Percentiles rank a stretch among this genome's conserved stretches.
Evolutionary conservation across 192 early-diverging fungal species (phyloP).

Genomic region (Phlyctochytrium bullatum): DNA sequence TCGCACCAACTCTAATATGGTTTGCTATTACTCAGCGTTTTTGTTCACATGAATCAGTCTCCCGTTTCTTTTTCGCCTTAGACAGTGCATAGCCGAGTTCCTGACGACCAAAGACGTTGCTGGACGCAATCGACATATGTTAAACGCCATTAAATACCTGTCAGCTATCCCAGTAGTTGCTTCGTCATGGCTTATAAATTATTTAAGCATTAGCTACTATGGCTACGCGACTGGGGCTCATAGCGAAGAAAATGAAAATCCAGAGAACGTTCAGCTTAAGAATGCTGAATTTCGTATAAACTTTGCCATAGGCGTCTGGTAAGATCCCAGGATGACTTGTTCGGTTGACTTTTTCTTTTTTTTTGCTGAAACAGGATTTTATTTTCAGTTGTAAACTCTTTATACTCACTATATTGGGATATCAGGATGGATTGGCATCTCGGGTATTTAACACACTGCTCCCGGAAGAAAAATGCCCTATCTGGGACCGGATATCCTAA

Average conservation of each 20-base stretch:
- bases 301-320: constrained; percentile 52
- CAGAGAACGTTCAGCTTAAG: constrained; percentile 10
- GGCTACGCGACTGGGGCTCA: background rate
- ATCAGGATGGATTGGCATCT: constrained; percentile 89
- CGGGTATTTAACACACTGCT: constrained; percentile 35
- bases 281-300: constrained; percentile 27
- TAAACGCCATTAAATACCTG: constrained; percentile 91
- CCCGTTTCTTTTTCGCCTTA: constrained; percentile 74
- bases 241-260: constrained; percentile 5
- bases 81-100: constrained; percentile 78
- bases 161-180: constrained; percentile 77
- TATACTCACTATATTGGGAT: constrained; percentile 97
- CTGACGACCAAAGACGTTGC: constrained; percentile 46
- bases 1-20: constrained; percentile 65
- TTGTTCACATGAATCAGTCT: constrained; percentile 56
- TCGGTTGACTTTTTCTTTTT: background rate
- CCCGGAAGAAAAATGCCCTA: constrained; percentile 28
- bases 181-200: constrained; percentile 40
- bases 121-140: constrained; percentile 67
- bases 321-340: constrained; percentile 3
- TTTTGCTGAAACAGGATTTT: no score
- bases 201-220: constrained; percentile 23
- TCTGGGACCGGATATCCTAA: constrained; percentile 7
- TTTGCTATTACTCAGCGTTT: constrained; percentile 35
- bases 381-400: constrained; percentile 78